phyloP scores from a whole-genome alignment of 345 rosid genomes.

The Camelina neglecta region DNA sequence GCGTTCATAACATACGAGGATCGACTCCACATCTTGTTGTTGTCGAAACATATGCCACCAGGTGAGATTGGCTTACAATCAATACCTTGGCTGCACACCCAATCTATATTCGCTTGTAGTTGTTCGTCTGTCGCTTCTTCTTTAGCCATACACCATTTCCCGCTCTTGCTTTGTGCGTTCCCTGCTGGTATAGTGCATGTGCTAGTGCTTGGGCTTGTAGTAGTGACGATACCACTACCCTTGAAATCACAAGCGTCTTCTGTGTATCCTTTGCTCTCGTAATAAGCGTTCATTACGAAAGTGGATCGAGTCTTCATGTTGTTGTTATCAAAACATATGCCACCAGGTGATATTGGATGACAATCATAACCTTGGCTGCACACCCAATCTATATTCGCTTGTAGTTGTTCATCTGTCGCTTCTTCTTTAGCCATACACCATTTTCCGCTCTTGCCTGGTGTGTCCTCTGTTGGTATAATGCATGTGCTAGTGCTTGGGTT shows the following conservation, averaged over 20 bases:
- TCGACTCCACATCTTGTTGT: conserved; percentile 60
- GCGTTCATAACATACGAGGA: conserved; percentile 76
- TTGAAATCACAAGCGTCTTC: conserved; percentile 67
- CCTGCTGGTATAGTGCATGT: not conserved
- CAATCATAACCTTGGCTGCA: conserved; percentile 88
- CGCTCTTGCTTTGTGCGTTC: conserved; percentile 6
- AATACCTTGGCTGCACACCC: conserved; percentile 78
- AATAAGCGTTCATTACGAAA: conserved; percentile 73
- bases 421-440: conserved; percentile 78
- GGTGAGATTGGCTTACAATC: conserved; percentile 76
- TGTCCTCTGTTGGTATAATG: not conserved
- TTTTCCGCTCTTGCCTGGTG: conserved; percentile 34
- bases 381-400: conserved; percentile 64
- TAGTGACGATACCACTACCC: conserved; percentile 61
- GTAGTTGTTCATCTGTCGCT: conserved; percentile 50
- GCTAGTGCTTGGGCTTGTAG: conserved; percentile 49
- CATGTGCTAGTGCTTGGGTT: conserved; percentile 46
- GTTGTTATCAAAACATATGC: conserved; percentile 61
- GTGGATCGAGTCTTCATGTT: conserved; percentile 68
- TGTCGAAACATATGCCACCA: conserved; percentile 61
- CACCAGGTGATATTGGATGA: conserved; percentile 65
- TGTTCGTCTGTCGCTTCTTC: conserved; percentile 43
- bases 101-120: conserved; percentile 65
- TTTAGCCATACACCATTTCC: conserved; percentile 81
- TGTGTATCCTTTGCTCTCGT: conserved; percentile 59